Conservation (phyloP, 768 basidiomycete species). For the Phallus indusiatus region DNA sequence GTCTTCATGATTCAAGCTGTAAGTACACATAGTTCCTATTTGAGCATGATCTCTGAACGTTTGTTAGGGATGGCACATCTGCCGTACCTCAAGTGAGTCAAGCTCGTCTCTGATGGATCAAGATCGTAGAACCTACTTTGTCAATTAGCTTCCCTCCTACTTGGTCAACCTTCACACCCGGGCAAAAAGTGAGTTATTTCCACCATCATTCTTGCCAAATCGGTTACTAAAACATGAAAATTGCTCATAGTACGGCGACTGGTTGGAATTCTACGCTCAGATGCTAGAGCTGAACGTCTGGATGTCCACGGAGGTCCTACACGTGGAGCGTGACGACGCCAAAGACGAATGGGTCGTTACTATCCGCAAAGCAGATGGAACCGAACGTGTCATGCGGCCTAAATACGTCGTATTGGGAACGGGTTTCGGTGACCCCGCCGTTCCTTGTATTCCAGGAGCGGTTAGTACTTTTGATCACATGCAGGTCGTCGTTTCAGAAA, state of each 20-base stretch:
- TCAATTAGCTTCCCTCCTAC: slow-evolving; percentile 42
- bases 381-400: slow-evolving; percentile 17
- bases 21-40: slow-evolving; percentile 20
- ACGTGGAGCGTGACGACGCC: slow-evolving; percentile 3
- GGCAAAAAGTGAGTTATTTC: slow-evolving; percentile 27
- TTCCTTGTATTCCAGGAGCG: slow-evolving; percentile 33
- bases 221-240: not conserved
- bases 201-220: not conserved
- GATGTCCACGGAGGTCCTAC: slow-evolving; percentile 25
- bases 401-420: slow-evolving; percentile 47
- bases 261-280: slow-evolving; percentile 57
- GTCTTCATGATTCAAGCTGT: slow-evolving; percentile 62
- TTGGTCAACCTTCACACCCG: slow-evolving; percentile 52
- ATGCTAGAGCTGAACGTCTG: slow-evolving; percentile 55
- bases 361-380: slow-evolving; percentile 11
- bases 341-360: slow-evolving; percentile 19
- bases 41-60: not conserved
- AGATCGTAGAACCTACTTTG: not conserved
- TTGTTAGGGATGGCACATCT: slow-evolving; percentile 42
- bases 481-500: not conserved
- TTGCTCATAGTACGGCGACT: slow-evolving; percentile 52
- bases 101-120: not conserved
- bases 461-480: slow-evolving; percentile 9
- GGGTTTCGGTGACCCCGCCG: slow-evolving; percentile 36
- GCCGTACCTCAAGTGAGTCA: slow-evolving; percentile 49